Conservation (phyloP, 2,329 filamentous ascomycete species). For the Ceratocystis ficicola region DNA sequence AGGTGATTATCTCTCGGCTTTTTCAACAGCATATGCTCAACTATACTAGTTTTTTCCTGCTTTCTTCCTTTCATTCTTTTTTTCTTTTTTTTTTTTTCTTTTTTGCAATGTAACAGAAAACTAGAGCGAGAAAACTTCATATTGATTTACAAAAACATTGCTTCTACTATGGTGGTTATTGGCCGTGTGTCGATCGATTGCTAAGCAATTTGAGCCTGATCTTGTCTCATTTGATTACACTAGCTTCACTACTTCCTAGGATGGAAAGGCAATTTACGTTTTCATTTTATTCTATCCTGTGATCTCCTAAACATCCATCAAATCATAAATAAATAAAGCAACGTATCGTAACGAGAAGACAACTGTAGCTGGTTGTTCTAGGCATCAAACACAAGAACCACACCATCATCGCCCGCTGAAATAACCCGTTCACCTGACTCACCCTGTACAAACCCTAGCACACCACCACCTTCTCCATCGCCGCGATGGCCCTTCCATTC, state of each 20-base stretch:
- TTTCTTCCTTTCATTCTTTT: neutral
- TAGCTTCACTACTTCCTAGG: neutral
- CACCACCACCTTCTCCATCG: conserved; percentile 73
- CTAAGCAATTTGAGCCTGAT: neutral
- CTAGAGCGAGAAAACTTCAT: neutral
- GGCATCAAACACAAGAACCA: conserved; percentile 55
- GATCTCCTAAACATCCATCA: neutral
- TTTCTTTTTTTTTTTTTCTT: neutral
- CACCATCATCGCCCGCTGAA: conserved; percentile 79
- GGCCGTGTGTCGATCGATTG: too few relatives aligned
- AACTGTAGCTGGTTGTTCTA: conserved; percentile 25
- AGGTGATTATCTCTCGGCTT: neutral
- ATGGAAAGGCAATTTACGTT: neutral
- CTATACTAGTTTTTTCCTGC: neutral
- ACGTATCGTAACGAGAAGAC: conserved; percentile 3
- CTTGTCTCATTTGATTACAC: neutral
- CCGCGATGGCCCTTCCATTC: conserved; percentile 88
- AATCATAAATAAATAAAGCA: neutral
- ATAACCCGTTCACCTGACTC: conserved; percentile 61
- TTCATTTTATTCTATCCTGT: conserved; percentile 16
- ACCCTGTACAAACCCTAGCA: conserved; percentile 81
- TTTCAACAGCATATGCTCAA: conserved; percentile 12
- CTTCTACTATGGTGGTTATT: too few relatives aligned
- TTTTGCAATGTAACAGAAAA: neutral
- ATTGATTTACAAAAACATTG: too few relatives aligned